These are phyloP conservation scores for Ambrosia hybrid DNA, from an alignment of 140 eudicot genomes.

Conservation along the genomic window DNA sequence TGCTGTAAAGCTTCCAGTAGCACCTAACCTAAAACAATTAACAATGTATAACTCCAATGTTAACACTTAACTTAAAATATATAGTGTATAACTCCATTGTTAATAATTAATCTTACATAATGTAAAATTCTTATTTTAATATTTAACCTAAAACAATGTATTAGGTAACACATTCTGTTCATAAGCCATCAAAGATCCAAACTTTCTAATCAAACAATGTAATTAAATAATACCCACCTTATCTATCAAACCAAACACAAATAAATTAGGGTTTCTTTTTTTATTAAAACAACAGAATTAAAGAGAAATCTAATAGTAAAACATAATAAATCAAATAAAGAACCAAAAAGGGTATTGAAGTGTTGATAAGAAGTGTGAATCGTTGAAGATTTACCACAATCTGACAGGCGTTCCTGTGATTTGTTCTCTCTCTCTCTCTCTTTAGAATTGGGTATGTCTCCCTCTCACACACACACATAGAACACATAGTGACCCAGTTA, in stretches of 20 bases:
- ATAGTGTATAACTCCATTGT: too few relatives aligned
- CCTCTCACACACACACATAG: slow-evolving; percentile 1
- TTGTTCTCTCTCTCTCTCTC: slow-evolving; percentile 10
- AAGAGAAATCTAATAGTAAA: slow-evolving; percentile 12
- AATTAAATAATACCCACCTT: not conserved
- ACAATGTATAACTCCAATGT: too few relatives aligned
- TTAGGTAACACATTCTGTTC: slow-evolving; percentile 39
- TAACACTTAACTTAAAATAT: too few relatives aligned
- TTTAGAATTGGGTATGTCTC: not conserved
- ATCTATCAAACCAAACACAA: not conserved
- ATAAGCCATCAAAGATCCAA: slow-evolving; percentile 41
- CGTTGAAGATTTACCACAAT: slow-evolving; percentile 39
- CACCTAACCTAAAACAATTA: too few relatives aligned
- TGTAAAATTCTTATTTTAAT: too few relatives aligned
- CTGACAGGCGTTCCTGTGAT: slow-evolving; percentile 32
- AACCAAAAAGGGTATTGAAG: slow-evolving; percentile 7
- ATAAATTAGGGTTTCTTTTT: slow-evolving; percentile 7
- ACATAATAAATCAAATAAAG: not conserved
- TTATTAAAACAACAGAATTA: not conserved
- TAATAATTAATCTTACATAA: too few relatives aligned
- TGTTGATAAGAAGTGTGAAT: slow-evolving; percentile 5
- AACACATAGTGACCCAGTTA: slow-evolving; percentile 24
- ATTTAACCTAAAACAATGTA: not conserved
- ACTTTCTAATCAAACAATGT: slow-evolving; percentile 13
- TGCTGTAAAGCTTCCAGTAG: too few relatives aligned